phyloP scores from a whole-genome alignment of 192 early-diverging fungal species.

The Linnemannia zychae region DNA sequence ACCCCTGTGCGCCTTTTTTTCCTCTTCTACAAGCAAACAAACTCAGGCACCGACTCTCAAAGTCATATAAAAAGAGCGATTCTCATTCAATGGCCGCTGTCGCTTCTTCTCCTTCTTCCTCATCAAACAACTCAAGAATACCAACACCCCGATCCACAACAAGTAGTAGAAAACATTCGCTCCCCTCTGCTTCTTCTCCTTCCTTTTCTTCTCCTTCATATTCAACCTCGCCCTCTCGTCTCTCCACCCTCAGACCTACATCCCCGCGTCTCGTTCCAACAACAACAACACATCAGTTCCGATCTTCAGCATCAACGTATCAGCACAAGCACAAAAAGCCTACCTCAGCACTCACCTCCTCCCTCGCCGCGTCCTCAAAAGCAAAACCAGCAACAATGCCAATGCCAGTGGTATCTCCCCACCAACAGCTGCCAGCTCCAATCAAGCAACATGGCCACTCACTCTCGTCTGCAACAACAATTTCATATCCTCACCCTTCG shows the following conservation, averaged over 20 bases:
- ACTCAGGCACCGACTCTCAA: not conserved
- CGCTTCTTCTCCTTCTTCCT: not conserved
- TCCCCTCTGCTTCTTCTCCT: not conserved
- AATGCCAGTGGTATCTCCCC: not conserved
- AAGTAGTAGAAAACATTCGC: slow-evolving; percentile 1
- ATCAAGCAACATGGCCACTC: slow-evolving; percentile 14
- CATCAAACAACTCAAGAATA: slow-evolving; percentile 1
- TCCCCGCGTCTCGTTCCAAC: not conserved
- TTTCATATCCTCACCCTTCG: slow-evolving; percentile 37
- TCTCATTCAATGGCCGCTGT: not conserved
- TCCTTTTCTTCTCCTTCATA: slow-evolving; percentile 6
- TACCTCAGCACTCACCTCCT: slow-evolving; percentile 5
- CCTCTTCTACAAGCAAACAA: not conserved
- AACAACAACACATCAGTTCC: not conserved
- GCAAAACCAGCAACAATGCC: not conserved
- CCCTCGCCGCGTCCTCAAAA: not conserved
- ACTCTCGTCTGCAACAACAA: slow-evolving; percentile 20
- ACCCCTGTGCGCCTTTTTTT: not conserved
- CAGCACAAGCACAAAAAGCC: slow-evolving; percentile 5
- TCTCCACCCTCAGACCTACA: slow-evolving; percentile 1
- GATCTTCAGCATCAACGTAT: not conserved
- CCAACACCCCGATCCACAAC: not conserved
- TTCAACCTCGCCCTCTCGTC: not conserved
- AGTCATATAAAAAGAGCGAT: not conserved
- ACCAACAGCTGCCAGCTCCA: not conserved